Evolutionary conservation across 768 basidiomycete genomes (phyloP).

Genomic region (Mrakia frigida): DNA sequence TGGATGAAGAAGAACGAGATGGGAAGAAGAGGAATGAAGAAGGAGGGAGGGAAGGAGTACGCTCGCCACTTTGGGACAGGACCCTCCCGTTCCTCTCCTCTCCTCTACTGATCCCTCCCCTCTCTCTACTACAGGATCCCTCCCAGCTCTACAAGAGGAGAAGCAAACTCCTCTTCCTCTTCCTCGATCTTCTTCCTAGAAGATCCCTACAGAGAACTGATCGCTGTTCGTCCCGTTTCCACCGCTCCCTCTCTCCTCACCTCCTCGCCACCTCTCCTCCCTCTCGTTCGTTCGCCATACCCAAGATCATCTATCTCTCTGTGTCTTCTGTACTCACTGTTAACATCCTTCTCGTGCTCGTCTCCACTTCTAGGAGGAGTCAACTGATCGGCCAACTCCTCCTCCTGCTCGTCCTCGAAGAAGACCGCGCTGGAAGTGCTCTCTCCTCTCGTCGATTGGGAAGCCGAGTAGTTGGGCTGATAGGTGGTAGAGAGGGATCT

Average conservation of each 20-base stretch:
- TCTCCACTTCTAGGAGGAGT: constrained; percentile 7
- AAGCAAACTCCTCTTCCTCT: too few relatives aligned
- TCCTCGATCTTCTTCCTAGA: too few relatives aligned
- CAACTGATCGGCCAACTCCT: background rate
- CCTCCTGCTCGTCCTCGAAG: background rate
- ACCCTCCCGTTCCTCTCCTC: too few relatives aligned
- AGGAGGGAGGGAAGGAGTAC: background rate
- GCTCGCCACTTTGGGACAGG: background rate
- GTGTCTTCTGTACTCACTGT: background rate
- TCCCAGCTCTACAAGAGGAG: too few relatives aligned
- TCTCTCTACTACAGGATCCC: too few relatives aligned
- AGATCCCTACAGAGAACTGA: too few relatives aligned
- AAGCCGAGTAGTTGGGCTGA: too few relatives aligned
- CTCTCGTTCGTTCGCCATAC: background rate
- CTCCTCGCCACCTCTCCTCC: background rate
- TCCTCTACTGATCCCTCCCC: background rate
- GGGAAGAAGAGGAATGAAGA: background rate
- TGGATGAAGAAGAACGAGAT: background rate
- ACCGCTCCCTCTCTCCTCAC: too few relatives aligned
- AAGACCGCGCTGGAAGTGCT: background rate
- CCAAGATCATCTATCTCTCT: background rate
- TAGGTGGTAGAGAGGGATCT: background rate
- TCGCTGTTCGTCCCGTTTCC: too few relatives aligned
- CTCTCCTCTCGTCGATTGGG: too few relatives aligned
- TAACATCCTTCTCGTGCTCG: background rate